A percentile compares a stretch with the other conserved stretches of the same genome.
These are phyloP conservation scores for Fusarium nanum DNA, from an alignment of 2,329 filamentous ascomycete genomes.

Conservation along the genomic window DNA sequence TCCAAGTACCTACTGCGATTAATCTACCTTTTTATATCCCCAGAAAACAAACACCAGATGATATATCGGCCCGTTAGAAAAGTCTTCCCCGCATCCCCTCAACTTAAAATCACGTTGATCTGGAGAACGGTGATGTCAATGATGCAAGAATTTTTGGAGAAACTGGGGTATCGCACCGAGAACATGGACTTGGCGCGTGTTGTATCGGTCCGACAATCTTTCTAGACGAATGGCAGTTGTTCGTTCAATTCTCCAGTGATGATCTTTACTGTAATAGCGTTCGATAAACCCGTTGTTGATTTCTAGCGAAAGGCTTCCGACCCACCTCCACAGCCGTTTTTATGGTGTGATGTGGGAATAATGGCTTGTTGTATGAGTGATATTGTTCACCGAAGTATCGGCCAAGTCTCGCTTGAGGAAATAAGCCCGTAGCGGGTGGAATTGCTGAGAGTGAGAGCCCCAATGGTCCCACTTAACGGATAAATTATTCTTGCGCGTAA, in stretches of 20 bases:
- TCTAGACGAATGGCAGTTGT: neutral
- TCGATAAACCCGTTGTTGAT: neutral
- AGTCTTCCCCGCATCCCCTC: neutral
- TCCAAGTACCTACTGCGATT: fast-evolving
- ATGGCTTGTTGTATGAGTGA: neutral
- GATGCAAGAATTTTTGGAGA: neutral
- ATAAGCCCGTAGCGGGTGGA: neutral
- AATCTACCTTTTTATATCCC: constrained; percentile 5
- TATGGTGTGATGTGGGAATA: neutral
- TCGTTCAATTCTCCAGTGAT: neutral
- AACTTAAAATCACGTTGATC: neutral
- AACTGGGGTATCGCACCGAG: constrained; percentile 1
- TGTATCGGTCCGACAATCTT: constrained; percentile 11
- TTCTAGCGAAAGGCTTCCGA: neutral
- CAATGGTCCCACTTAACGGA: neutral
- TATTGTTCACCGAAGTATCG: neutral
- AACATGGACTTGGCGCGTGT: neutral
- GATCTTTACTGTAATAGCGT: neutral
- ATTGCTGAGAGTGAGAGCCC: neutral
- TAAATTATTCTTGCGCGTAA: too few species aligned
- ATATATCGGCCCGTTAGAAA: neutral
- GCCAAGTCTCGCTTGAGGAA: neutral
- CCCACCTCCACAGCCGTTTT: neutral
- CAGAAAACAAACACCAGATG: neutral
- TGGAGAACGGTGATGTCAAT: constrained; percentile 22